Evolutionary conservation across 2,329 filamentous ascomycete genomes (phyloP).

Genomic region (Karstenula rhodostoma): DNA sequence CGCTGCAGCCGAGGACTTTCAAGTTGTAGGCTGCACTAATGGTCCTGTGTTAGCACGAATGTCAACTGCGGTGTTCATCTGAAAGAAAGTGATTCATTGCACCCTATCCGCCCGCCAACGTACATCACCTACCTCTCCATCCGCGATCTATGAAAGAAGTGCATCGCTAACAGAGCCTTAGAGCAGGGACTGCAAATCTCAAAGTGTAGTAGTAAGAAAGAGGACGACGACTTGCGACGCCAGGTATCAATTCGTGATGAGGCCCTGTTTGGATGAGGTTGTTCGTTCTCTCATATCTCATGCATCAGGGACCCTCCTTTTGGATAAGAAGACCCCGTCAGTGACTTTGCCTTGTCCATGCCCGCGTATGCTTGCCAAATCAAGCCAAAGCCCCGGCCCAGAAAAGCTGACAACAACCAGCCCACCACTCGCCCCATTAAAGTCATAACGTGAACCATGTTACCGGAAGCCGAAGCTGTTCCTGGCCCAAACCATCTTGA

Average conservation of each 20-base stretch:
- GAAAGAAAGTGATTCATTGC: conserved; percentile 9
- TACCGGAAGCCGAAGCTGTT: conserved; percentile 7
- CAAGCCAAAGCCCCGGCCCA: conserved; percentile 5
- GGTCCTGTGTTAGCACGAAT: neutral
- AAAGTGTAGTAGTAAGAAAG: conserved; percentile 11
- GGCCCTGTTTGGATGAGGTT: conserved; percentile 24
- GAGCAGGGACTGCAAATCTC: conserved; percentile 9
- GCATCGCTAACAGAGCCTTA: conserved; percentile 20
- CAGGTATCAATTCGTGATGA: conserved; percentile 50
- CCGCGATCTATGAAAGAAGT: conserved; percentile 18
- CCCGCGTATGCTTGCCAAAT: conserved; percentile 16
- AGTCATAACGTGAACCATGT: conserved; percentile 10
- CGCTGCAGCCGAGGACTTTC: conserved; percentile 30
- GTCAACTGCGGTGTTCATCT: neutral
- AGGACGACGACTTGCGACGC: conserved; percentile 41
- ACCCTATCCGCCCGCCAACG: neutral
- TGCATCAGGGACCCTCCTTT: conserved; percentile 25
- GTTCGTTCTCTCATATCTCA: conserved; percentile 13
- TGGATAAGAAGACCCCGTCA: conserved; percentile 31
- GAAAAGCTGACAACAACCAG: conserved; percentile 11
- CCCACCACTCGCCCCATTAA: conserved; percentile 6
- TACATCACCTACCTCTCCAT: neutral
- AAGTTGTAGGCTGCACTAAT: conserved; percentile 27
- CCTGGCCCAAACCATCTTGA: neutral
- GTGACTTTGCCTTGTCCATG: conserved; percentile 24